A percentile compares a stretch with the other conserved stretches of the same genome.
phyloP scores from a whole-genome alignment of 805 yeast genomes.

The Teunomyces tritomae region DNA sequence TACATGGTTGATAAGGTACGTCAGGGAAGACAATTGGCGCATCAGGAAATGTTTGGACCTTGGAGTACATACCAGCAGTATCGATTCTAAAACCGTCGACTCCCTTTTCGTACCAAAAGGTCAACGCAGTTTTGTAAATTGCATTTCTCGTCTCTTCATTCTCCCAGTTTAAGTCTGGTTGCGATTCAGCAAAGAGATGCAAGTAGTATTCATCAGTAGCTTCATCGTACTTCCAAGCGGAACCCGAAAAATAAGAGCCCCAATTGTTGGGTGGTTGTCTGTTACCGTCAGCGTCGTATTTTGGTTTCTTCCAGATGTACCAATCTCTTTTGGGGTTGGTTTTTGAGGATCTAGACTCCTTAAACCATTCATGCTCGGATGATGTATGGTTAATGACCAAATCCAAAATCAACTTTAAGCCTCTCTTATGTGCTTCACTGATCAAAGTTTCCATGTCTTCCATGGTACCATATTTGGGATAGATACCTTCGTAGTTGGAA shows the following conservation, averaged over 20 bases:
- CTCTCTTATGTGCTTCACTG: conserved; percentile 45
- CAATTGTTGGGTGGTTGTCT: conserved; percentile 58
- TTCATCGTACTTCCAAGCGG: conserved; percentile 59
- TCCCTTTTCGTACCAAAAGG: conserved; percentile 55
- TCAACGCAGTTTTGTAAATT: conserved; percentile 46
- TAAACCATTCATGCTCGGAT: conserved; percentile 54
- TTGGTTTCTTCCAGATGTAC: conserved; percentile 57
- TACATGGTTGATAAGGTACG: conserved; percentile 38
- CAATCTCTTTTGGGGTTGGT: conserved; percentile 57
- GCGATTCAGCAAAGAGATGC: conserved; percentile 49
- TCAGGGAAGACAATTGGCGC: conserved; percentile 46
- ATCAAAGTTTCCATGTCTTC: conserved; percentile 51
- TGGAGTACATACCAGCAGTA: conserved; percentile 52
- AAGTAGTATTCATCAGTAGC: conserved; percentile 53
- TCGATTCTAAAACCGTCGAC: conserved; percentile 61
- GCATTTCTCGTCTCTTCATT: conserved; percentile 36
- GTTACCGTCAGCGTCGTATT: conserved; percentile 44
- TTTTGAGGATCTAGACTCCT: conserved; percentile 50
- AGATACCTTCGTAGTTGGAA: conserved; percentile 50
- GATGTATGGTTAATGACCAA: conserved; percentile 60
- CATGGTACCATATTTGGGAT: conserved; percentile 52
- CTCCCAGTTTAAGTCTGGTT: conserved; percentile 65
- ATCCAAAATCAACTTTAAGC: conserved; percentile 51
- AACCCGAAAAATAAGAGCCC: conserved; percentile 49
- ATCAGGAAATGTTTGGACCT: conserved; percentile 43